A percentile compares a stretch with the other conserved stretches of the same genome.
phyloP scores from a whole-genome alignment of 495 filamentous ascomycete genomes.

The Neurospora sp. region DNA sequence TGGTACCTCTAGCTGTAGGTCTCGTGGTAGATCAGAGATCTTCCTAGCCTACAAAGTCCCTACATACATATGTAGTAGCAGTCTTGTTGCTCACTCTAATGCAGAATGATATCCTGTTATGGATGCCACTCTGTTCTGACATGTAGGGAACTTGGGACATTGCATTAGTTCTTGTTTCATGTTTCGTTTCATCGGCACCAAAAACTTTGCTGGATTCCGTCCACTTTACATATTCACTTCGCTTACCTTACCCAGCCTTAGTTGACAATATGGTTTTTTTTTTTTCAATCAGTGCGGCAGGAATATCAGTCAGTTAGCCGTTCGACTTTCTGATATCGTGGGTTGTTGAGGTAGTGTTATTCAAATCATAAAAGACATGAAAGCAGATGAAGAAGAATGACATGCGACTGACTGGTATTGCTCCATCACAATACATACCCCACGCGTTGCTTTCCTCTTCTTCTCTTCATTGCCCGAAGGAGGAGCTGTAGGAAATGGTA shows the following conservation, averaged over 20 bases:
- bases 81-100: not conserved
- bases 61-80: not conserved
- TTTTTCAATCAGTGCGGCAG: not conserved
- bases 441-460: not conserved
- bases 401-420: not conserved
- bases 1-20: not conserved
- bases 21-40: no score
- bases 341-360: not conserved
- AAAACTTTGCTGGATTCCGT: not conserved
- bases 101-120: not conserved
- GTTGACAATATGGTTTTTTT: not conserved
- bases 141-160: not conserved
- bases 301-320: not conserved
- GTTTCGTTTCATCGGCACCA: not conserved
- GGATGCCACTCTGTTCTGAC: not conserved
- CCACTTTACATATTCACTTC: not conserved
- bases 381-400: not conserved
- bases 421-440: not conserved
- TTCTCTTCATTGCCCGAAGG: not conserved
- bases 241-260: not conserved
- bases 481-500: not conserved
- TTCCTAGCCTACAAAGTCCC: not conserved
- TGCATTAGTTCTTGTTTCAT: not conserved
- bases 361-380: not conserved
- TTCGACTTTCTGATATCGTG: not conserved